A percentile compares a stretch with the other conserved stretches of the same genome.
phyloP scores from a whole-genome alignment of 2,329 filamentous ascomycete species.

The Chaetothyriales sp. region DNA sequence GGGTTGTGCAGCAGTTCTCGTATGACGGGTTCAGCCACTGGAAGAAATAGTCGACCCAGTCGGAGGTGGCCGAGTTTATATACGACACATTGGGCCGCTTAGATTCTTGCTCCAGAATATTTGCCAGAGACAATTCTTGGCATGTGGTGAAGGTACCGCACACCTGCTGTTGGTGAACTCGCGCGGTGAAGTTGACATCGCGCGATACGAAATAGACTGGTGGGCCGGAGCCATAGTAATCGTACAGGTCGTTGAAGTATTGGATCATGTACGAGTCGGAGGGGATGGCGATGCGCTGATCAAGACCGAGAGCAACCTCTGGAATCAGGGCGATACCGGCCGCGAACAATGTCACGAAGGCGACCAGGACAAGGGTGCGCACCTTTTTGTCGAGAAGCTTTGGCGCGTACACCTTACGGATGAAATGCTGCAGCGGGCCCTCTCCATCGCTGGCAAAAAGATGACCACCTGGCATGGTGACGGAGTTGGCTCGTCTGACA shows the following conservation, averaged over 20 bases:
- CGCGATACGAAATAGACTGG: slow-evolving; percentile 93
- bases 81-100: slow-evolving; percentile 81
- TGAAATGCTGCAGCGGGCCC: slow-evolving; percentile 69
- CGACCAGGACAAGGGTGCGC: slow-evolving; percentile 59
- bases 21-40: slow-evolving; percentile 86
- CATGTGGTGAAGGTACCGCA: slow-evolving; percentile 89
- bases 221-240: slow-evolving; percentile 79
- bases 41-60: slow-evolving; percentile 95
- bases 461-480: slow-evolving; percentile 48
- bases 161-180: slow-evolving; percentile 65
- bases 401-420: slow-evolving; percentile 80
- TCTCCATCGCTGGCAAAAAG: slow-evolving; percentile 70
- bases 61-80: slow-evolving; percentile 75
- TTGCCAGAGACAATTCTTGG: slow-evolving; percentile 67
- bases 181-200: slow-evolving; percentile 62
- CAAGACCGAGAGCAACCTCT: slow-evolving; percentile 70
- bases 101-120: slow-evolving; percentile 84
- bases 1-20: slow-evolving; percentile 56
- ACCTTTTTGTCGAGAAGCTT: slow-evolving; percentile 64
- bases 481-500: slow-evolving; percentile 59
- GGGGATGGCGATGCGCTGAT: slow-evolving; percentile 88
- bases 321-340: slow-evolving; percentile 75
- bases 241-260: slow-evolving; percentile 92
- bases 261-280: slow-evolving; percentile 88
- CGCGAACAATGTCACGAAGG: slow-evolving; percentile 81